Evolutionary conservation across 805 yeast genomes (phyloP).

Genomic region (Candida boleticola): DNA sequence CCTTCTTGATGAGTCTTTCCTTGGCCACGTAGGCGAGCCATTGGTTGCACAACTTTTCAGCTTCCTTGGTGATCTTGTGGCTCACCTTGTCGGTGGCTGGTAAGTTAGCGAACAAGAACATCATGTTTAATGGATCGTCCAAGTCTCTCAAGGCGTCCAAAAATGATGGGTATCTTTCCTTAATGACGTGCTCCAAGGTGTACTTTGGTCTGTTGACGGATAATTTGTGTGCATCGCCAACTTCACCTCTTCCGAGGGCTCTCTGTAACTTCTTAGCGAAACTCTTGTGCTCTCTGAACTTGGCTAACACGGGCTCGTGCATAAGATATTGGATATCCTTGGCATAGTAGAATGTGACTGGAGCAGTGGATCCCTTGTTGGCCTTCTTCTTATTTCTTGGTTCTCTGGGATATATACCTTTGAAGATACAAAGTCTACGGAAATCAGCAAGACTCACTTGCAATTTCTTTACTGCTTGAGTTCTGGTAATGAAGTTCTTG

Average conservation of each 20-base stretch:
- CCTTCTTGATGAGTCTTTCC: conserved; percentile 78
- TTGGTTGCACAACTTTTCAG: conserved; percentile 82
- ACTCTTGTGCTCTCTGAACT: conserved; percentile 93
- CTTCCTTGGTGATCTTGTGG: conserved; percentile 81
- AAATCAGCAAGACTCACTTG: conserved; percentile 96
- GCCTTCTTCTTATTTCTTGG: conserved; percentile 96
- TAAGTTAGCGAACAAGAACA: conserved; percentile 88
- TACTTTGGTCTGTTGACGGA: conserved; percentile 81
- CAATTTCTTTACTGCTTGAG: conserved; percentile 88
- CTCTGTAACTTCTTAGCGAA: conserved; percentile 87
- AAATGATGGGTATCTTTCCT: conserved; percentile 94
- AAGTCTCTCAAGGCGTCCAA: conserved; percentile 88
- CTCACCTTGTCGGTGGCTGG: conserved; percentile 88
- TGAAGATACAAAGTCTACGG: conserved; percentile 94
- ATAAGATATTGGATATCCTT: conserved; percentile 92
- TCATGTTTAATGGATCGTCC: conserved; percentile 94
- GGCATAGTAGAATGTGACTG: conserved; percentile 87
- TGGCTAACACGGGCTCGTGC: conserved; percentile 90
- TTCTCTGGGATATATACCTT: conserved; percentile 96
- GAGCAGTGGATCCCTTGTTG: conserved; percentile 96
- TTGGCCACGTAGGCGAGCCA: conserved; percentile 94
- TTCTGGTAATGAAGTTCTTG: conserved; percentile 86
- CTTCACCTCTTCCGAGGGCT: conserved; percentile 90
- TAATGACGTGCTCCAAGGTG: conserved; percentile 84
- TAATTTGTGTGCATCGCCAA: conserved; percentile 80